Base-by-base conservation (phyloP, 73 alveolate species). In the Paramecium sexaurelia region DNA sequence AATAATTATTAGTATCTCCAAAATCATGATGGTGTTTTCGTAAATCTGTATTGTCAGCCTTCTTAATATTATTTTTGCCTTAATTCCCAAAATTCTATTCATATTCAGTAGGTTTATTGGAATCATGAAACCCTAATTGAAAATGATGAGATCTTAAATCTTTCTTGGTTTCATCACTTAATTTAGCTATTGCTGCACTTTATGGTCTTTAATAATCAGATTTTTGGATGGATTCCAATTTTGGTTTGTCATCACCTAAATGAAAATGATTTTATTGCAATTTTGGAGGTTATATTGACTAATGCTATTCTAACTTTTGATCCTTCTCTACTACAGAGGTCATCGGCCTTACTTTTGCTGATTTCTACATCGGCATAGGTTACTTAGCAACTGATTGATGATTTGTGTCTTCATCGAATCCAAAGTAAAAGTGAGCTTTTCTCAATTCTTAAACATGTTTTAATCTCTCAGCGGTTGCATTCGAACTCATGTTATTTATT, bases 141-240 rank as follows among this genome's bases (percentile, higher is more conserved):
- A 85, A 85, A 85, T 85, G 92, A 85, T 85, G 92, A 15, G 92
- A 56, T 85, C 92, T 55, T n/a, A 85, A 73, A 33, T 85, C 92
- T 37, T 85, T 85, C 61, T 85, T 85, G 13, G 92, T 85, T 56
- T 85, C 92, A 56, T 56, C 92, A 56, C 87, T 56, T 56, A 85
- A 55, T 26, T 85, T 33, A 35, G 92, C 78, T 13, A 56, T 29
- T 13, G 55, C 75, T 6, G 92, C 73, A 85, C 61, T 85, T 20
- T 35, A 36, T 3, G 92, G 92, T 33, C 84, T 55, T 36, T 69
- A 57, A 19, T 56, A 61, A n/a, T 69, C 73, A 15, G 92, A 51
- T 55, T 69, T 56, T 56, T 69, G 19, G 7, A 55, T 61, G 13
- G 66, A 85, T 6, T 56, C 57, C 36, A 56, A 29, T 19, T 26